Evolutionary conservation across 148 eudicot genomes (phyloP).

Genomic region (Linanthus parryae): DNA sequence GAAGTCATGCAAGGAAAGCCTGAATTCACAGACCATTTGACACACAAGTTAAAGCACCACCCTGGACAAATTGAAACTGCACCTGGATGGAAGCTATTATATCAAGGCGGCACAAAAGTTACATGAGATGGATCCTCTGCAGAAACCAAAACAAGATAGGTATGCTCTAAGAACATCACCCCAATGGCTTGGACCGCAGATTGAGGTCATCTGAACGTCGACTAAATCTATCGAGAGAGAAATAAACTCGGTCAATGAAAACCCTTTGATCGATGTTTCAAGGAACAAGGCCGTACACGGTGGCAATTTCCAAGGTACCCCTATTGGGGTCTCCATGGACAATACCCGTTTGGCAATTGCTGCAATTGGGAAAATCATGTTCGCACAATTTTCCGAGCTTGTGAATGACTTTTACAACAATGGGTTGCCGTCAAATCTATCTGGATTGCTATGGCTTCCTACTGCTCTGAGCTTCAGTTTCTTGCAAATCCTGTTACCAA

Average conservation of each 20-base stretch:
- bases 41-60: conserved; percentile 82
- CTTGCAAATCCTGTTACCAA: conserved; percentile 80
- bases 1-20: conserved; percentile 94
- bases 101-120: conserved; percentile 60
- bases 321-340: conserved; percentile 92
- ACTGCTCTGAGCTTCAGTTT: conserved; percentile 81
- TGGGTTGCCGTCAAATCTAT: conserved; percentile 76
- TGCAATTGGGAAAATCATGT: conserved; percentile 72
- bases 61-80: conserved; percentile 94
- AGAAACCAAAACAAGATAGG: conserved; percentile 76
- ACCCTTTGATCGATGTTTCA: conserved; percentile 78
- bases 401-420: conserved; percentile 85
- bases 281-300: conserved; percentile 84
- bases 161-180: conserved; percentile 78
- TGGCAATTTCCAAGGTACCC: conserved; percentile 89
- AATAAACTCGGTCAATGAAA: conserved; percentile 86
- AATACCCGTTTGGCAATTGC: conserved; percentile 70
- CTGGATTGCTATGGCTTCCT: conserved; percentile 91
- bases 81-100: conserved; percentile 53
- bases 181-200: conserved; percentile 90
- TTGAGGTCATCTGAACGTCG: conserved; percentile 75
- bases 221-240: conserved; percentile 83
- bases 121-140: conserved; percentile 72
- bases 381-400: conserved; percentile 83
- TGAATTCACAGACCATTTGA: conserved; percentile 80